Percentiles rank a stretch among this genome's conserved stretches.
phyloP scores from a whole-genome alignment of 2,329 filamentous ascomycete species.

The Trichophaea hybrida region DNA sequence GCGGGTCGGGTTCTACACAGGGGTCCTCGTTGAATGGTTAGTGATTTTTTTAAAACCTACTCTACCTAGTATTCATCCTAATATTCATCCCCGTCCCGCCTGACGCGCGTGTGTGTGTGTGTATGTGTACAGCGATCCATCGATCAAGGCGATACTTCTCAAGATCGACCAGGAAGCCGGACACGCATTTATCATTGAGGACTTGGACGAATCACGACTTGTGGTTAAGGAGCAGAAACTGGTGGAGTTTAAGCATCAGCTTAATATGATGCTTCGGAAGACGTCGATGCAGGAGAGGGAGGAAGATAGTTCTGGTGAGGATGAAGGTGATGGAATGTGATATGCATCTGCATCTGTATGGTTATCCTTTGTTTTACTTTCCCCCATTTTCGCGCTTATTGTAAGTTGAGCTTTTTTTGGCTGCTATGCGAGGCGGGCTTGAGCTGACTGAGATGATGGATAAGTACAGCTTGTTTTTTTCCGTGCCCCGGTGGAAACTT shows the following conservation, averaged over 20 bases:
- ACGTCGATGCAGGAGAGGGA: slow-evolving; percentile 23
- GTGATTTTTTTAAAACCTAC: not conserved
- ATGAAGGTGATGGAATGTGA: not conserved
- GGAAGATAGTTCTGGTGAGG: slow-evolving; percentile 14
- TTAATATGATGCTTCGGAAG: slow-evolving; percentile 23
- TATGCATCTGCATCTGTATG: no score
- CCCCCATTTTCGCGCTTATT: no score
- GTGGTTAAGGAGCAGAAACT: slow-evolving; percentile 27
- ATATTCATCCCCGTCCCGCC: not conserved
- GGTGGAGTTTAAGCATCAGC: slow-evolving; percentile 24
- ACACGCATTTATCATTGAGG: slow-evolving; percentile 26
- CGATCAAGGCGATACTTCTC: slow-evolving; percentile 28
- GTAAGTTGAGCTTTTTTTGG: no score
- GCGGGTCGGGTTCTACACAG: slow-evolving; percentile 5
- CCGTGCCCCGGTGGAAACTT: no score
- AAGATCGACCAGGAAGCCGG: slow-evolving; percentile 26
- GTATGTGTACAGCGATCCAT: slow-evolving; percentile 22
- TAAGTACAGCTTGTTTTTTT: no score
- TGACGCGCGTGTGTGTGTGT: not conserved
- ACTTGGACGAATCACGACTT: slow-evolving; percentile 26
- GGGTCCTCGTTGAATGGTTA: slow-evolving; percentile 26
- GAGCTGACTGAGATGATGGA: no score
- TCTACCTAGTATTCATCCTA: not conserved
- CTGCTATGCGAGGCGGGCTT: no score
- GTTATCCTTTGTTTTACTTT: no score